Evolutionary conservation across 768 basidiomycete genomes (phyloP), one percentile per base, ranked within the genome.

Genomic region (Cyclocybe cylindracea): DNA sequence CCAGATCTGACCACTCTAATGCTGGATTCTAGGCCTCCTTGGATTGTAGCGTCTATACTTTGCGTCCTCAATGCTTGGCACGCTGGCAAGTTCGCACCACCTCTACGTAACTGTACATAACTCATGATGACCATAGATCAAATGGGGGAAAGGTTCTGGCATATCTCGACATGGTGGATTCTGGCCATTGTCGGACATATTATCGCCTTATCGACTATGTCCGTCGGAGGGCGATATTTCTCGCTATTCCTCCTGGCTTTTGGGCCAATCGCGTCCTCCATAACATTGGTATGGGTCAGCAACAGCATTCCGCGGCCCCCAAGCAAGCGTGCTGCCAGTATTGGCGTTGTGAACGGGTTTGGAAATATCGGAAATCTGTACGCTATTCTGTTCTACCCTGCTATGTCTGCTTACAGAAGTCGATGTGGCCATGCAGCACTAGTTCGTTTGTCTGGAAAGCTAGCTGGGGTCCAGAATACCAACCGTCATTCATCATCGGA

Each of bases 241-340:
- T 73, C 80, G 2, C 64, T 85, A 66, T 85, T 84, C 66, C 66
- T 85, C 29, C 84, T 86, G 82, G 74, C 83, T 0, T 62, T 63
- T 41, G 83, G 84, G 44, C 78, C 40, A 31, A 5, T 44, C 73
- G 74, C 71, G 10, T 70, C 72, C 51, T 64, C 71, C 7, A 66
- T 75, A 62, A 79, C 73, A 4, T 55, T 78, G 16, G 82, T 83
- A 3, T 85, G 84, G 84, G 77, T 83, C 8, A 76, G 80, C 0
- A 84, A 83, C 54, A 70, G 75, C 1, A 65, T 84, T 38, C 78
- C 82, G n/a, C 74, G 84, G 3, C 84, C 84, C 14, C 83, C 83
- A 39, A 76, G 74, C 10, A 76, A 75, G 59, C 70, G 73, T 19
- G 73, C 73, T 11, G 84, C 76, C 3, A 81, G 79, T 1, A 82